Conservation (phyloP, 1,284 basidiomycete genomes). For the Lignosus rhinocerotis region DNA sequence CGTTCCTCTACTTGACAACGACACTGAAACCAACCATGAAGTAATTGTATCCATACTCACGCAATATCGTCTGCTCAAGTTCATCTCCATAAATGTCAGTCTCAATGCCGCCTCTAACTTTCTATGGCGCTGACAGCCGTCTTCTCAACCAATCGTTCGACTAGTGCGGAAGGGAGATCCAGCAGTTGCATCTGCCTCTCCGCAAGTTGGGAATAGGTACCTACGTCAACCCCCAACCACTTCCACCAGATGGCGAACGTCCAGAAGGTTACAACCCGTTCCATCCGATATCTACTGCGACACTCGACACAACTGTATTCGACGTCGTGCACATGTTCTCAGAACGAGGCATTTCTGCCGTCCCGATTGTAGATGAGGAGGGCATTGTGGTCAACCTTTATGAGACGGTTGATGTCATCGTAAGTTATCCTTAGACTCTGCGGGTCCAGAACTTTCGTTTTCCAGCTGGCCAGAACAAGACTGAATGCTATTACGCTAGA, state of each 20-base stretch:
- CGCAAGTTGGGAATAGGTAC: constrained; percentile 92
- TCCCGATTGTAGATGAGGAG: constrained; percentile 93
- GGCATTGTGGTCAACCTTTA: constrained; percentile 97
- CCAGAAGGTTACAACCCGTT: constrained; percentile 66
- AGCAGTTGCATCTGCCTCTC: constrained; percentile 76
- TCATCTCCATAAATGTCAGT: constrained; percentile 95
- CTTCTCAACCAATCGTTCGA: constrained; percentile 5
- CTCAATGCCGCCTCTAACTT: constrained; percentile 6
- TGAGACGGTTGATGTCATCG: constrained; percentile 99
- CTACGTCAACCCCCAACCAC: constrained; percentile 62
- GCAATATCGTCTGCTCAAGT: constrained; percentile 97
- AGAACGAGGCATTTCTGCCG: constrained; percentile 92
- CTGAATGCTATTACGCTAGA: constrained; percentile 48
- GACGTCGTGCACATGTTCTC: constrained; percentile 99
- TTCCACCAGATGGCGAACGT: constrained; percentile 38
- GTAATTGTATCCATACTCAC: constrained; percentile 96
- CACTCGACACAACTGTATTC: constrained; percentile 90
- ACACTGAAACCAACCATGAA: constrained; percentile 93
- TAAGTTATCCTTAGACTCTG: constrained; percentile 44
- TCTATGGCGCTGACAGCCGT: constrained; percentile 10
- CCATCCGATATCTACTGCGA: constrained; percentile 92
- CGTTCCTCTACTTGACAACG: constrained; percentile 90
- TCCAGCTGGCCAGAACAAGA: neutral
- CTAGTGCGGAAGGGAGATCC: constrained; percentile 74
- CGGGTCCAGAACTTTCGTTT: constrained; percentile 7